These are phyloP conservation scores for Chrysanthemum seticuspe DNA, from an alignment of 129 eudicot species.

Conservation along the genomic window DNA sequence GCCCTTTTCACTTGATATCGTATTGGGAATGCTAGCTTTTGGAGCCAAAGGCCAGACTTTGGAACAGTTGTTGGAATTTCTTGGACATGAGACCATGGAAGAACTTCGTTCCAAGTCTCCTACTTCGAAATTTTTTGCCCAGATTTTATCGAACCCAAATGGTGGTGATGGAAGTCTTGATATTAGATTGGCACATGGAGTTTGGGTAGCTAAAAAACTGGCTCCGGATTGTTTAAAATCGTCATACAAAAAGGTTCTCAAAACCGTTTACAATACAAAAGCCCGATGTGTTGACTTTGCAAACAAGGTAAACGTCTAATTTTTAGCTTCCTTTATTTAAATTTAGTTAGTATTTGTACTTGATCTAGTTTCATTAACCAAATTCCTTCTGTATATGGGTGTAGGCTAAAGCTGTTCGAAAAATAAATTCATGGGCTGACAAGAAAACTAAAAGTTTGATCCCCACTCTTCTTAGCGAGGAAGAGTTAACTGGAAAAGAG, in stretches of 20 bases:
- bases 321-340: too few species aligned
- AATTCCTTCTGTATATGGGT: neutral
- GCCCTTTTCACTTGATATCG: neutral
- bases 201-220: neutral
- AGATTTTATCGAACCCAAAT: too few species aligned
- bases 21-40: constrained; percentile 1
- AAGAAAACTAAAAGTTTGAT: neutral
- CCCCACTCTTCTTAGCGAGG: neutral
- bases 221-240: neutral
- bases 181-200: neutral
- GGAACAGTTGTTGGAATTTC: neutral
- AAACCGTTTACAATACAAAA: neutral
- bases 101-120: neutral
- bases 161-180: neutral
- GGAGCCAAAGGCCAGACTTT: constrained; percentile 9
- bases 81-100: neutral
- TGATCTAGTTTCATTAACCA: too few species aligned
- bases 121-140: neutral
- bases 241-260: neutral
- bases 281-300: neutral
- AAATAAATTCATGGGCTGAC: neutral
- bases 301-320: neutral
- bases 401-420: neutral
- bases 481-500: neutral
- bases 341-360: neutral